Conservation (phyloP, 2,329 filamentous ascomycete genomes). For the Microcyclospora pomicola region DNA sequence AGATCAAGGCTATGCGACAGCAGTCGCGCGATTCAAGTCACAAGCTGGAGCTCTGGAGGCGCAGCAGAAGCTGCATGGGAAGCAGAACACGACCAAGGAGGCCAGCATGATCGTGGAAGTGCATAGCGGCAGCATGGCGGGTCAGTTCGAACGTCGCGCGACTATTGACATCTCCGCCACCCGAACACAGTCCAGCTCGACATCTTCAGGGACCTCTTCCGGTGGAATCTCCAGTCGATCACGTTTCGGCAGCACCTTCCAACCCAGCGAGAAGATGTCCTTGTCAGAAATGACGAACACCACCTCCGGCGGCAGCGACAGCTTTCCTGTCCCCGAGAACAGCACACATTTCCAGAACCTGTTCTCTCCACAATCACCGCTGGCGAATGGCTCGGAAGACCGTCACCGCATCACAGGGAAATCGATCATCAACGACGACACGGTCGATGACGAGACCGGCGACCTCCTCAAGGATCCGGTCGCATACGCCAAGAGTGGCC, state of each 20-base stretch:
- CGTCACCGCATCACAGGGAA: constrained; percentile 50
- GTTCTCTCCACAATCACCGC: constrained; percentile 61
- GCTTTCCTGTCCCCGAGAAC: constrained; percentile 46
- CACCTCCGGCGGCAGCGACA: constrained; percentile 39
- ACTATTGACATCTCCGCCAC: constrained; percentile 37
- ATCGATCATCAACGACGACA: constrained; percentile 56
- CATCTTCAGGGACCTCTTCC: constrained; percentile 34
- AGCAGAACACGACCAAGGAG: constrained; percentile 46
- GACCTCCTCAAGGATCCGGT: constrained; percentile 59
- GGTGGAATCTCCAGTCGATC: constrained; percentile 22
- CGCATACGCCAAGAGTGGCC: constrained; percentile 59
- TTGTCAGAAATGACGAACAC: constrained; percentile 34
- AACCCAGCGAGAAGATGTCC: constrained; percentile 47
- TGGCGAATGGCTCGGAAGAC: constrained; percentile 42
- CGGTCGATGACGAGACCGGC: constrained; percentile 56
- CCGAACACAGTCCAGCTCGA: constrained; percentile 32
- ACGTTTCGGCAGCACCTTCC: constrained; percentile 50
- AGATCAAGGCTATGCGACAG: constrained; percentile 42
- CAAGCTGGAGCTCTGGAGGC: constrained; percentile 46
- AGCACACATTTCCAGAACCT: constrained; percentile 45
- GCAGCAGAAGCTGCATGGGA: constrained; percentile 45
- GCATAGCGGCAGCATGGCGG: constrained; percentile 20
- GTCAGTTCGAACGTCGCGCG: constrained; percentile 29
- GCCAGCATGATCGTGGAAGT: constrained; percentile 47
- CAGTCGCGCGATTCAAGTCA: constrained; percentile 45